A percentile compares a stretch with the other conserved stretches of the same genome.
These are phyloP conservation scores for Conringia planisiliqua DNA, from an alignment of 345 rosid species.

Conservation along the genomic window DNA sequence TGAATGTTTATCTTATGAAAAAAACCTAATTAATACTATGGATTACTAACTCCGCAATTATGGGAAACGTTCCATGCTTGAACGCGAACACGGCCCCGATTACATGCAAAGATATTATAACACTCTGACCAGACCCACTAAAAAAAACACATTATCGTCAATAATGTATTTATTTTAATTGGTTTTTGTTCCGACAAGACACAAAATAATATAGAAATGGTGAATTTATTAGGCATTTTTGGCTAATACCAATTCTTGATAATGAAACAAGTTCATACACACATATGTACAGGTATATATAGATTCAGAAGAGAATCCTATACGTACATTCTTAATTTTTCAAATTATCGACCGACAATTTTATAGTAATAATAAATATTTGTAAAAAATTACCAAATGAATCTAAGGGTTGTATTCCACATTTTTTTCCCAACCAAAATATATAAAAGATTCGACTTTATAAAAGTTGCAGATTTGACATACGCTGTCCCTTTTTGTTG, in stretches of 20 bases:
- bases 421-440: not conserved
- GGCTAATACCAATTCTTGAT: not conserved
- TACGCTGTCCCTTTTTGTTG: not conserved
- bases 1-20: not conserved
- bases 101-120: not conserved
- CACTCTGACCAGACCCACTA: not conserved
- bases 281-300: not conserved
- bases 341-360: conserved; percentile 6
- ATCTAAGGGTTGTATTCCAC: conserved; percentile 12
- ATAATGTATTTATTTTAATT: not conserved
- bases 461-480: conserved; percentile 24
- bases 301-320: not conserved
- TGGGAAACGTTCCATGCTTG: conserved; percentile 20
- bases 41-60: not conserved
- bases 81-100: not conserved
- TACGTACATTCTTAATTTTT: conserved; percentile 11
- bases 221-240: not conserved
- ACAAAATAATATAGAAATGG: not conserved
- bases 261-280: not conserved
- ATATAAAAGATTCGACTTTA: conserved; percentile 21
- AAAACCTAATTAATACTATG: not conserved
- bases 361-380: not conserved
- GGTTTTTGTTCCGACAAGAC: not conserved
- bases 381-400: not conserved
- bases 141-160: not conserved